These are phyloP conservation scores for Naganishia sp. DNA, from an alignment of 1,284 basidiomycete genomes.

Conservation along the genomic window DNA sequence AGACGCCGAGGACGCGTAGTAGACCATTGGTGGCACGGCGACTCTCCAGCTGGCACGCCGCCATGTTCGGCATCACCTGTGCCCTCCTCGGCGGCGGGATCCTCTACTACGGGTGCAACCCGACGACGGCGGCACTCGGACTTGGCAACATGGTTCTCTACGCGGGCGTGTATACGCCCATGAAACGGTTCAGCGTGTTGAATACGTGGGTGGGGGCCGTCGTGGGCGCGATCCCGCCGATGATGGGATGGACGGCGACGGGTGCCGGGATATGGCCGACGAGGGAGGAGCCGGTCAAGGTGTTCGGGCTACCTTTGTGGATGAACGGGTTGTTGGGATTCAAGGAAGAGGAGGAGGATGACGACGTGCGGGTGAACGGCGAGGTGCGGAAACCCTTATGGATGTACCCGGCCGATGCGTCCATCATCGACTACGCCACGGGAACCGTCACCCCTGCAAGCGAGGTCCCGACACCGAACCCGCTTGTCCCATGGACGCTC, in stretches of 20 bases:
- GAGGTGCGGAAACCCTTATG: conserved; percentile 33
- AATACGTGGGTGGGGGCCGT: conserved; percentile 96
- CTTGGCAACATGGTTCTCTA: conserved; percentile 85
- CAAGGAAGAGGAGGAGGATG: neutral
- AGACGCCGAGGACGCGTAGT: conserved; percentile 88
- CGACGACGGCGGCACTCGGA: conserved; percentile 81
- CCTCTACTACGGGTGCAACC: conserved; percentile 83
- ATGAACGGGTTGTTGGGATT: conserved; percentile 27
- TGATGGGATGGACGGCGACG: conserved; percentile 98
- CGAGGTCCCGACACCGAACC: conserved; percentile 57
- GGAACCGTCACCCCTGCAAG: conserved; percentile 16
- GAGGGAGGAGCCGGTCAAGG: conserved; percentile 59
- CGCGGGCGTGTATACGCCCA: conserved; percentile 86
- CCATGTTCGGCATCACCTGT: conserved; percentile 72
- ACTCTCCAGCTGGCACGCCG: conserved; percentile 81
- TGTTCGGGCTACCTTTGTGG: conserved; percentile 61
- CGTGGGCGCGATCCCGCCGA: conserved; percentile 87
- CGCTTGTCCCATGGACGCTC: conserved; percentile 72
- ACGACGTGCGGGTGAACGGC: conserved; percentile 36
- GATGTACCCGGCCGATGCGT: conserved; percentile 40
- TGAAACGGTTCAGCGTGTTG: conserved; percentile 83
- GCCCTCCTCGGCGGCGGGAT: conserved; percentile 76
- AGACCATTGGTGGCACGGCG: conserved; percentile 84
- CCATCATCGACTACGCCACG: conserved; percentile 18
- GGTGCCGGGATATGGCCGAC: conserved; percentile 76